Percentiles rank a stretch among this genome's conserved stretches.
Evolutionary conservation across 2,329 filamentous ascomycete genomes (phyloP).

Genomic region (Colletotrichum aenigma): DNA sequence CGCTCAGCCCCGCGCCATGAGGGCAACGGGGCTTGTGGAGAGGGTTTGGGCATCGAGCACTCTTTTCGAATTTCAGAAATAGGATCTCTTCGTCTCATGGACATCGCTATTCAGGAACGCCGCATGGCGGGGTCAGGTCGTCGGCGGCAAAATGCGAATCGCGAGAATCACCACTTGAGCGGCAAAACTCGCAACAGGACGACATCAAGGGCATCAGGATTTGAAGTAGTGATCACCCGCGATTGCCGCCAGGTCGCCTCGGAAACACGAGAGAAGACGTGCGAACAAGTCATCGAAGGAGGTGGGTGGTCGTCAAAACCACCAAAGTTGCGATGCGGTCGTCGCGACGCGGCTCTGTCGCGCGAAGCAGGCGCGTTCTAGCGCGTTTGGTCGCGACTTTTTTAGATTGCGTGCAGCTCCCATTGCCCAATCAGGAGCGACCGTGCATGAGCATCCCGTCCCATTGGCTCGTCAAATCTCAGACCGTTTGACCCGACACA

Average conservation of each 20-base stretch:
- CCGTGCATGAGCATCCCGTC: neutral
- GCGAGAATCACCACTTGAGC: neutral
- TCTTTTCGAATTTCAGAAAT: neutral
- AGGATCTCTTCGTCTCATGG: neutral
- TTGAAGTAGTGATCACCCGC: neutral
- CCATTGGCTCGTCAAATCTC: neutral
- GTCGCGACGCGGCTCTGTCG: neutral
- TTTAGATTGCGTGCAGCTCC: slow-evolving; percentile 8
- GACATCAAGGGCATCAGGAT: neutral
- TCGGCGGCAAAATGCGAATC: neutral
- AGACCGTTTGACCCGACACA: slow-evolving; percentile 9
- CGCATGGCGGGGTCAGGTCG: neutral
- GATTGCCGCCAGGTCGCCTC: neutral
- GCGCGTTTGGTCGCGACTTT: slow-evolving; percentile 1
- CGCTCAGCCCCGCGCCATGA: neutral
- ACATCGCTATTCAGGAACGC: neutral
- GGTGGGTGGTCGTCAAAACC: neutral
- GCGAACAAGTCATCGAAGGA: neutral
- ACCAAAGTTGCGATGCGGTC: slow-evolving; percentile 3
- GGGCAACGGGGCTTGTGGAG: neutral
- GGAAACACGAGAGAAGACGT: neutral
- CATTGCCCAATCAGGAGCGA: neutral
- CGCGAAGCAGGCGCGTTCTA: slow-evolving; percentile 9
- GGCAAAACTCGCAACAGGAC: neutral
- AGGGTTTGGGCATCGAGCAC: neutral